A percentile compares a stretch with the other conserved stretches of the same genome.
Conservation (phyloP, 306 rosid genomes). For the Inga leiocalycina region DNA sequence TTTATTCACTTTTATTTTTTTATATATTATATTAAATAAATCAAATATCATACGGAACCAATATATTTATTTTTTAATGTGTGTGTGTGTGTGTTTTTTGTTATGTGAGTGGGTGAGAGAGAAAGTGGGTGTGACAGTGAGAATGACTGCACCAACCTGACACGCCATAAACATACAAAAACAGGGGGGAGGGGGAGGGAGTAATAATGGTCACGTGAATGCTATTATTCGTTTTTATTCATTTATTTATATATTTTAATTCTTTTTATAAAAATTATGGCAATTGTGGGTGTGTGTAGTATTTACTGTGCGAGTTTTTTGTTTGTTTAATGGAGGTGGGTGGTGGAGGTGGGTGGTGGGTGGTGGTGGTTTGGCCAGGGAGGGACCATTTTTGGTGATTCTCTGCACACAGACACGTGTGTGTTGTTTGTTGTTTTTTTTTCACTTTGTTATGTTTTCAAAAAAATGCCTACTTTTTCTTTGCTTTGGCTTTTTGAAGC, state of each 20-base stretch:
- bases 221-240: not conserved
- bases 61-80: no score
- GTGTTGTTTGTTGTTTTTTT: not conserved
- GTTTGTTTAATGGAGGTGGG: not conserved
- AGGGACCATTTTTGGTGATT: constrained; percentile 19
- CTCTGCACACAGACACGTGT: constrained; percentile 34
- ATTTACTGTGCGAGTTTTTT: not conserved
- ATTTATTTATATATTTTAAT: no score
- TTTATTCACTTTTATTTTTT: not conserved
- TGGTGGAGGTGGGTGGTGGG: not conserved
- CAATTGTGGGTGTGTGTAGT: not conserved
- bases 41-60: no score
- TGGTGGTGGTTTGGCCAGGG: not conserved
- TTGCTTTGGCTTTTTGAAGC: constrained; percentile 18
- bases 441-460: not conserved
- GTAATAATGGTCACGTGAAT: constrained; percentile 57
- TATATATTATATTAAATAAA: no score
- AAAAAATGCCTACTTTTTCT: not conserved
- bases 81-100: not conserved
- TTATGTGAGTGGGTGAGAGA: constrained; percentile 31
- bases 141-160: constrained; percentile 46
- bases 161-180: constrained; percentile 32
- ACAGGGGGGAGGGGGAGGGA: constrained; percentile 13
- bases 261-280: not conserved
- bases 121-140: constrained; percentile 33